These are phyloP conservation scores for Vigna hirtella DNA, from an alignment of 306 rosid genomes.

Conservation along the genomic window DNA sequence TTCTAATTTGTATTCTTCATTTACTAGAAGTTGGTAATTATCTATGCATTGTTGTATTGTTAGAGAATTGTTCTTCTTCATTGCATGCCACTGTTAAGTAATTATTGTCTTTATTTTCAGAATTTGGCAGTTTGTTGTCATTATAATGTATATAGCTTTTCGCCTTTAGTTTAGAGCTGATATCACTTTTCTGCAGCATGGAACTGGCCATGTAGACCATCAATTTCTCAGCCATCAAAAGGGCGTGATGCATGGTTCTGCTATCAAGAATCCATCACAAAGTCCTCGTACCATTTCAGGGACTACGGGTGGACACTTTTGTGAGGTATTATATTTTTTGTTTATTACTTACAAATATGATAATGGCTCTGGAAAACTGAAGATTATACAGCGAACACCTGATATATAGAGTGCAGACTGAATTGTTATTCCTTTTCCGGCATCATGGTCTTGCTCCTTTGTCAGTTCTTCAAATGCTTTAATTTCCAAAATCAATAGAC, in stretches of 20 bases:
- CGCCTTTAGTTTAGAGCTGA: conserved; percentile 38
- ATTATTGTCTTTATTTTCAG: conserved; percentile 27
- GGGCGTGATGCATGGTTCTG: conserved; percentile 58
- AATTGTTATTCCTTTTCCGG: not conserved
- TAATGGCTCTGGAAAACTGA: conserved; percentile 15
- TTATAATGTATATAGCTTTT: conserved; percentile 15
- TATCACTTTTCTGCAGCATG: conserved; percentile 58
- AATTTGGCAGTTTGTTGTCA: conserved; percentile 23
- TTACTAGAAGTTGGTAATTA: conserved; percentile 15
- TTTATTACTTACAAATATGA: not conserved
- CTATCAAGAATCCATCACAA: conserved; percentile 65
- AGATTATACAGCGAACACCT: conserved; percentile 14
- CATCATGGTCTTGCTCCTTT: not conserved
- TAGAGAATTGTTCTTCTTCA: conserved; percentile 2
- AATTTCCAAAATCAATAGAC: not conserved
- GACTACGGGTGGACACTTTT: conserved; percentile 58
- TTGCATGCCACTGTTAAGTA: conserved; percentile 21
- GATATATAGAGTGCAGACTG: conserved; percentile 17
- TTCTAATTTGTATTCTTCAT: conserved; percentile 31
- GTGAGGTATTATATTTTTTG: conserved; percentile 66
- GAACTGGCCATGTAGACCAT: conserved; percentile 55
- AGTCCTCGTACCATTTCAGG: conserved; percentile 63
- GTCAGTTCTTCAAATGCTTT: conserved; percentile 13
- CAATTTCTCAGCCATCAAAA: conserved; percentile 55
- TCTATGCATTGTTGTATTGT: conserved; percentile 20